phyloP scores from a whole-genome alignment of 148 eudicot species.

The Silene conica region DNA sequence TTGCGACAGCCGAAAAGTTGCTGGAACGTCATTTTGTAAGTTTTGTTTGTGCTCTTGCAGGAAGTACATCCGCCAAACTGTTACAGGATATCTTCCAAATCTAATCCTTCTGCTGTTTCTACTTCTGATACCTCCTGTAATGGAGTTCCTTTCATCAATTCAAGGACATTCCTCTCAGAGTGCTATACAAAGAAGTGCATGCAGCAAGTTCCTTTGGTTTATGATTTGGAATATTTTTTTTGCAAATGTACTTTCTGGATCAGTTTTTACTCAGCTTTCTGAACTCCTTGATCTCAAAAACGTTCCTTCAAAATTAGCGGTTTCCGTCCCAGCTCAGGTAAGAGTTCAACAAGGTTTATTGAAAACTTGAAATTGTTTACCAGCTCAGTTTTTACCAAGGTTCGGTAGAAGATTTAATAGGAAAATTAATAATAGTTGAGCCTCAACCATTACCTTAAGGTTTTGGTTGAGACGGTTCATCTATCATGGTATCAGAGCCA shows the following conservation, averaged over 20 bases:
- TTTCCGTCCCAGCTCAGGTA: conserved; percentile 78
- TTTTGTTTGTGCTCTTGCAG: conserved; percentile 37
- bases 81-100: conserved; percentile 86
- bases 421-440: too few species aligned
- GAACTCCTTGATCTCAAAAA: conserved; percentile 52
- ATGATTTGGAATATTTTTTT: conserved; percentile 74
- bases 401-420: too few species aligned
- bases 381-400: not conserved
- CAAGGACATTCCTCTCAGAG: conserved; percentile 70
- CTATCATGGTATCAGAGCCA: too few species aligned
- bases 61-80: conserved; percentile 40
- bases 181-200: conserved; percentile 70
- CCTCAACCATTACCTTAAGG: too few species aligned
- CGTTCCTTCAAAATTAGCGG: conserved; percentile 54
- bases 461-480: too few species aligned
- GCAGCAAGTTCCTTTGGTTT: conserved; percentile 68
- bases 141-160: conserved; percentile 62
- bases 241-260: conserved; percentile 72
- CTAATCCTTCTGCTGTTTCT: conserved; percentile 61
- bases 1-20: not conserved
- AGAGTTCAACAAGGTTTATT: not conserved
- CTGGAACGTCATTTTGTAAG: conserved; percentile 3
- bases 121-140: conserved; percentile 61
- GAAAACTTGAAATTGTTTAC: not conserved
- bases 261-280: conserved; percentile 47